A percentile compares a stretch with the other conserved stretches of the same genome.
Conservation (phyloP, 2,329 filamentous ascomycete genomes). For the Pseudocercospora cruenta region DNA sequence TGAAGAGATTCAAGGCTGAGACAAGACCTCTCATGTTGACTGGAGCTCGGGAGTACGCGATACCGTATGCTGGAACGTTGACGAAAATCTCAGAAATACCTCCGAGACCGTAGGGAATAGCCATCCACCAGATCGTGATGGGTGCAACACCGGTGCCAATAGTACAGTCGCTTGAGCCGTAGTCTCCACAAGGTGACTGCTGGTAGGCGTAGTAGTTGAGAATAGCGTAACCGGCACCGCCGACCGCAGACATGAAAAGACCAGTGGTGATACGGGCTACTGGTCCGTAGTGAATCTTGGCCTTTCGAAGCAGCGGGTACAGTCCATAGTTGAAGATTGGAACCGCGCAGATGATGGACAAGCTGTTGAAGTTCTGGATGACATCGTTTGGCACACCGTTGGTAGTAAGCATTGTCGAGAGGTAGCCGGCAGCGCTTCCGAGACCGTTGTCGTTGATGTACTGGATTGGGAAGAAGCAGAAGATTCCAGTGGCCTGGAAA, state of each 20-base stretch:
- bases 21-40: slow-evolving; percentile 49
- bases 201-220: slow-evolving; percentile 54
- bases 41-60: slow-evolving; percentile 50
- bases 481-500: slow-evolving; percentile 58
- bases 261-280: slow-evolving; percentile 55
- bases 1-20: slow-evolving; percentile 48
- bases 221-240: slow-evolving; percentile 45
- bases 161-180: slow-evolving; percentile 42
- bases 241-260: slow-evolving; percentile 53
- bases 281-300: slow-evolving; percentile 48
- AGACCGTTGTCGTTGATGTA: slow-evolving; percentile 42
- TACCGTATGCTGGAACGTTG: slow-evolving; percentile 50
- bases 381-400: slow-evolving; percentile 51
- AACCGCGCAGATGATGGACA: slow-evolving; percentile 50
- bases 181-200: slow-evolving; percentile 48
- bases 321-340: slow-evolving; percentile 49
- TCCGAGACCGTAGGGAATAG: slow-evolving; percentile 41
- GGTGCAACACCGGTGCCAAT: slow-evolving; percentile 40
- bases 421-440: slow-evolving; percentile 29
- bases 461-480: slow-evolving; percentile 56
- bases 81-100: slow-evolving; percentile 48
- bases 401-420: slow-evolving; percentile 35
- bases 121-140: slow-evolving; percentile 50
- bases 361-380: slow-evolving; percentile 51
- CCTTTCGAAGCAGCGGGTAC: slow-evolving; percentile 49